Base-by-base conservation (phyloP, 257 asterid genomes). In the Pogostemon cablin region DNA sequence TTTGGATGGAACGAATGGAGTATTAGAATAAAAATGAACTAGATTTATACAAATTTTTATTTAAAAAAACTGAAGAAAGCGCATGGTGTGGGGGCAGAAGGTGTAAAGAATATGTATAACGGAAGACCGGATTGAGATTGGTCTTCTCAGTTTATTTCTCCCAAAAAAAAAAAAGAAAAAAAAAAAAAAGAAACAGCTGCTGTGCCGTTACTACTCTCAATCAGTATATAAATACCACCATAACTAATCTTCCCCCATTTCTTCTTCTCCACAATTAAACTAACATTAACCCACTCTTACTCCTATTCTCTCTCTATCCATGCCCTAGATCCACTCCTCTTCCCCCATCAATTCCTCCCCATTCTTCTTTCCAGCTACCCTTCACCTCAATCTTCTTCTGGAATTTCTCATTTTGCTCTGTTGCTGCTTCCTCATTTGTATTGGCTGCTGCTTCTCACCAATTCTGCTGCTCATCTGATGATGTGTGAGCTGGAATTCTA, bases 311-410 rank as follows among this genome's bases (percentile, higher is more conserved):
- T 3, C 37, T 77, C 42, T 43, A 64, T 67, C 79, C 71, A 61
- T 76, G 86, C 90, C 92, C 95, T 88, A 90, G 97, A 90, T 88
- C 97, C 93, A 68, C 81, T 82, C 77, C 49, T 68, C 53, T 67
- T 48, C 52, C 75, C 68, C 75, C 81, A 68, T 63, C 55, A 72
- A 32, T 82, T 59, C 42, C 77, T 55, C 74, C 72, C 66, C 67
- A 41, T 71, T 80, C 73, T 59, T 57, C 39, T 65, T 79, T 73
- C 52, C 75, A 67, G 81, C 78, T 77, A 67, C 62, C 53, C 47
- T 63, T 63, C 25, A 69, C 58, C 68, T 67, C 67, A 42, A 72
- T 70, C 80, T 12, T 44, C 63, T 48, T 57, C 68, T 67, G 42
- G 55, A 76, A 41, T 62, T 77, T 57, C 72, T n/a, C 20, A 56